phyloP scores from a whole-genome alignment of 2,329 filamentous ascomycete species.

The Calonectria henricotiae region DNA sequence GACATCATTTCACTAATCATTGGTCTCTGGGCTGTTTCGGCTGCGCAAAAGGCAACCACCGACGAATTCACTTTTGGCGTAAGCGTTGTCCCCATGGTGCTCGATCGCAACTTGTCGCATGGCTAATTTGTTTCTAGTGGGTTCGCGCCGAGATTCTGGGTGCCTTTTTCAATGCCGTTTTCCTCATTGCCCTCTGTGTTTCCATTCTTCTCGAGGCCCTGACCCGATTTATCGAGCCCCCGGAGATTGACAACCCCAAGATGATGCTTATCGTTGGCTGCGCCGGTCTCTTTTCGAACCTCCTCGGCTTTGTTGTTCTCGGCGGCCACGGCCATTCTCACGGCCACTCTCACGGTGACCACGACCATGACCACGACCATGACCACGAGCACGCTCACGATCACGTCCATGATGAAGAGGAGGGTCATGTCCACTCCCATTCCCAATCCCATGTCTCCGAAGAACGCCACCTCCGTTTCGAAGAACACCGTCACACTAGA shows the following conservation, averaged over 20 bases:
- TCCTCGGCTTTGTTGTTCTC: slow-evolving; percentile 90
- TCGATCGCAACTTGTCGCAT: background rate
- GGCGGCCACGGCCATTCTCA: slow-evolving; percentile 94
- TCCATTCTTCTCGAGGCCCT: slow-evolving; percentile 97
- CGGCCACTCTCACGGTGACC: slow-evolving; percentile 72
- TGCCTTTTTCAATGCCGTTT: slow-evolving; percentile 97
- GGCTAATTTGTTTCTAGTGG: slow-evolving; percentile 74
- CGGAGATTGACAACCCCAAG: slow-evolving; percentile 86
- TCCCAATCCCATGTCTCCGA: slow-evolving; percentile 67
- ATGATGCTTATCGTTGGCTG: slow-evolving; percentile 93
- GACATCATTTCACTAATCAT: slow-evolving; percentile 96
- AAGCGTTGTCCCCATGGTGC: slow-evolving; percentile 57
- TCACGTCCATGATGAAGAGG: slow-evolving; percentile 66
- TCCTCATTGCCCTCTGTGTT: slow-evolving; percentile 95
- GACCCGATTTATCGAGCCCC: slow-evolving; percentile 92
- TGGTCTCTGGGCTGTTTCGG: slow-evolving; percentile 94
- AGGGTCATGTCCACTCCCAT: slow-evolving; percentile 63
- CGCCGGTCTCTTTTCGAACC: slow-evolving; percentile 88
- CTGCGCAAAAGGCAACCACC: slow-evolving; percentile 87
- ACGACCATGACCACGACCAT: slow-evolving; percentile 59
- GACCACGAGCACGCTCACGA: slow-evolving; percentile 57
- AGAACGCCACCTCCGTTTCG: slow-evolving; percentile 64
- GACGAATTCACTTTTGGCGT: slow-evolving; percentile 97
- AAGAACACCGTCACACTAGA: slow-evolving; percentile 50
- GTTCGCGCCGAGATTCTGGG: slow-evolving; percentile 97